phyloP scores from a whole-genome alignment of 257 asterid genomes.

The Nicotiana benthamiana region DNA sequence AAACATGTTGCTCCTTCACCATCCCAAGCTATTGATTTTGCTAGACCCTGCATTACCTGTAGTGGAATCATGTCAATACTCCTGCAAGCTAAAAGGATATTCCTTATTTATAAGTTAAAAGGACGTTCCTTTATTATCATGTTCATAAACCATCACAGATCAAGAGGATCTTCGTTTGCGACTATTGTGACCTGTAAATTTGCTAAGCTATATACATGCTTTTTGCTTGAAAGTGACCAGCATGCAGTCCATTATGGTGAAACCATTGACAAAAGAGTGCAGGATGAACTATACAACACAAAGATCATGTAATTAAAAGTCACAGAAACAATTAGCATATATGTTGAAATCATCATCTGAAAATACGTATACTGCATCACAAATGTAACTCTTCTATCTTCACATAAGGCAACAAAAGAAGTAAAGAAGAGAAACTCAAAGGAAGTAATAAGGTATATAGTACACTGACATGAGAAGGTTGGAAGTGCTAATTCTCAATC shows the following conservation, averaged over 20 bases:
- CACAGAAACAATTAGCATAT: not conserved
- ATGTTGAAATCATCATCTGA: not conserved
- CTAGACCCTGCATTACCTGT: constrained; percentile 98
- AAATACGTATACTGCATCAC: not conserved
- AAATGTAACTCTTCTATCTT: not conserved
- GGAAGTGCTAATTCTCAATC: not conserved
- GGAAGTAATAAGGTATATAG: not conserved
- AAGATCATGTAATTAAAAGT: not conserved
- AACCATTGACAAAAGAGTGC: not conserved
- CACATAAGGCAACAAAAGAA: not conserved
- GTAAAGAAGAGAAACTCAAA: not conserved
- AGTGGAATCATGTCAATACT: constrained; percentile 7
- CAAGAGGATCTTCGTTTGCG: not conserved
- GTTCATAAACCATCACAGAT: not conserved
- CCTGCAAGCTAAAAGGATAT: not conserved
- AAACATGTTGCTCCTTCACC: constrained; percentile 99
- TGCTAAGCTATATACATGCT: not conserved
- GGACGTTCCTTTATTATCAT: not conserved
- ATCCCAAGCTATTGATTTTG: constrained; percentile 98
- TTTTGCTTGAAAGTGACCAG: not conserved
- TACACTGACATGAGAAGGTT: not conserved
- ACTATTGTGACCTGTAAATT: not conserved
- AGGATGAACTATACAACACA: not conserved
- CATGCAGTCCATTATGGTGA: not conserved
- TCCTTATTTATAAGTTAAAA: not conserved